Conservation (phyloP, 345 rosid species). For the Corchorus olitorius region DNA sequence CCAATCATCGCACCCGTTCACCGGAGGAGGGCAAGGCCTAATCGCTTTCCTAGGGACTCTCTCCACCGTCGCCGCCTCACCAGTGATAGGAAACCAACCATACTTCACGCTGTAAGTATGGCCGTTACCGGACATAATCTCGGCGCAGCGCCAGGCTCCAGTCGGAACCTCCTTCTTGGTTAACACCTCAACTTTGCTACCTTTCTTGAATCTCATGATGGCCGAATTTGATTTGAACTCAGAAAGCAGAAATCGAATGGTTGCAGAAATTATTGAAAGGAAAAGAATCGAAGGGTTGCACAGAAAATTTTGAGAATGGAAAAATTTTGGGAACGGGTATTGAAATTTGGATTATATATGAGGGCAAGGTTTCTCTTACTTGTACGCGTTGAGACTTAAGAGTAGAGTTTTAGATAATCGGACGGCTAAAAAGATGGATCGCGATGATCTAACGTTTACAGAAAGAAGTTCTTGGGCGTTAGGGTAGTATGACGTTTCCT, state of each 20-base stretch:
- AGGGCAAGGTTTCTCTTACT: too few relatives aligned
- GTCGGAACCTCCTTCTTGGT: conserved; percentile 42
- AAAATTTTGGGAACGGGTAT: too few relatives aligned
- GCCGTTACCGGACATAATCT: conserved; percentile 62
- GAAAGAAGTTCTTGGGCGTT: background rate
- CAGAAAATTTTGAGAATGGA: too few relatives aligned
- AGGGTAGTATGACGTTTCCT: background rate
- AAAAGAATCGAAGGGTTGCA: too few relatives aligned
- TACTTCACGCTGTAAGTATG: conserved; percentile 50
- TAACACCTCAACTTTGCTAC: conserved; percentile 63
- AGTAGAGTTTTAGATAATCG: background rate
- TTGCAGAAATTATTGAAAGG: too few relatives aligned
- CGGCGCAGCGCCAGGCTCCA: conserved; percentile 62
- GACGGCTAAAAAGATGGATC: background rate
- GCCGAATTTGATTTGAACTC: background rate
- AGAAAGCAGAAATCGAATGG: too few relatives aligned
- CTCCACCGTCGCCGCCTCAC: conserved; percentile 25
- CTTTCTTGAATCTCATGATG: conserved; percentile 64
- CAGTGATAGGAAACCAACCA: conserved; percentile 17
- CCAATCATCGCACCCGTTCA: conserved; percentile 8
- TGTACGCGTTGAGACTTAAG: too few relatives aligned
- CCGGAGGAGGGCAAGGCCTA: conserved; percentile 63
- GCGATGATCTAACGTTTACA: background rate
- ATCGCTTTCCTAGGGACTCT: conserved; percentile 58
- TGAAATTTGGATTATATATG: background rate